Conservation (phyloP, 331 rosid genomes). For the Malus hybrid region DNA sequence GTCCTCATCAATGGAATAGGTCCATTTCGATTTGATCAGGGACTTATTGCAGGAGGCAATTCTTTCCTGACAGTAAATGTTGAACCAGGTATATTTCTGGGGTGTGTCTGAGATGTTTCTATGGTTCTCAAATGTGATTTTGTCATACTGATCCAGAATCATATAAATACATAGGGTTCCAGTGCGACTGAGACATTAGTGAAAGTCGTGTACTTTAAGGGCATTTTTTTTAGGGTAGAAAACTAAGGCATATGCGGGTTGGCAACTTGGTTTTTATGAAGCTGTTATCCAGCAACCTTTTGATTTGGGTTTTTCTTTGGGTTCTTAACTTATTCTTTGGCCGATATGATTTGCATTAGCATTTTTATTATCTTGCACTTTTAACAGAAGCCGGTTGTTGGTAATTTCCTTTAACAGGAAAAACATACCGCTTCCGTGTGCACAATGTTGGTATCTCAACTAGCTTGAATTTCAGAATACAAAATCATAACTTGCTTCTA, state of each 20-base stretch:
- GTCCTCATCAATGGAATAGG: conserved; percentile 78
- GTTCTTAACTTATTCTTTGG: neutral
- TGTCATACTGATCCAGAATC: neutral
- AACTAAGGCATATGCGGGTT: neutral
- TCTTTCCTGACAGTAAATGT: conserved; percentile 60
- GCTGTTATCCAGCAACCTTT: neutral
- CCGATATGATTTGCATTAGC: neutral
- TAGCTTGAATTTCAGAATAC: conserved; percentile 81
- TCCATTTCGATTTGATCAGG: conserved; percentile 60
- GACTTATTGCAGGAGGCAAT: conserved; percentile 52
- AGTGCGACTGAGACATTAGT: neutral
- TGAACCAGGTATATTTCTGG: conserved; percentile 59
- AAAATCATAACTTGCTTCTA: conserved; percentile 72
- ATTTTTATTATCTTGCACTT: neutral
- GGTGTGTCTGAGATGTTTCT: neutral
- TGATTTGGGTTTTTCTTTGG: neutral
- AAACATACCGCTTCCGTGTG: conserved; percentile 73
- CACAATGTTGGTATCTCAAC: conserved; percentile 91
- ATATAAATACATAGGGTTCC: neutral
- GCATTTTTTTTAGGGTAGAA: neutral
- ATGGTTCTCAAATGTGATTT: neutral
- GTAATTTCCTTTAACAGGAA: conserved; percentile 50
- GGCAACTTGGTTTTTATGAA: neutral
- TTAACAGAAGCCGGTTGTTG: neutral
- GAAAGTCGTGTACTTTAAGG: neutral